Conservation (phyloP, 352 stramenopile genomes). For the Phytophthora megakarya region DNA sequence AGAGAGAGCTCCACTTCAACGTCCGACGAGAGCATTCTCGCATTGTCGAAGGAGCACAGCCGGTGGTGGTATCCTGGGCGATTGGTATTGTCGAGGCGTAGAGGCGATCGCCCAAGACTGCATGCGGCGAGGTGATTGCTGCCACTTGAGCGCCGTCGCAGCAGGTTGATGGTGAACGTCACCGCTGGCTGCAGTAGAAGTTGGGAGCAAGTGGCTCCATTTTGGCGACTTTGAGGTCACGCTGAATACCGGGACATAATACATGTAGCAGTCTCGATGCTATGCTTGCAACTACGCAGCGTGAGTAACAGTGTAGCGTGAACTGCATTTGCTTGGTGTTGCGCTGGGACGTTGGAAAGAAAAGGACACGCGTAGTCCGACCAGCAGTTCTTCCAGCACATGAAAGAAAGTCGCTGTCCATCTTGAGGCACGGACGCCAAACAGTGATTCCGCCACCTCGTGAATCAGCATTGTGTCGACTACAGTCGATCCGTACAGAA, state of each 20-base stretch:
- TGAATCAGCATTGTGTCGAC: conserved; percentile 60
- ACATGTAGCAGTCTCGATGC: not conserved
- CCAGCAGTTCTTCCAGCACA: conserved; percentile 55
- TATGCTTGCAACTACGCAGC: not conserved
- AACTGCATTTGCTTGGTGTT: conserved; percentile 32
- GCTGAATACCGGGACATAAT: conserved; percentile 23
- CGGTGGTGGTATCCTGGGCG: conserved; percentile 7
- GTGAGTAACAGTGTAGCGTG: conserved; percentile 28
- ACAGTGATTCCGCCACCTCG: conserved; percentile 43
- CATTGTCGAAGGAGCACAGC: conserved; percentile 19
- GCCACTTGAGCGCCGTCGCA: conserved; percentile 17
- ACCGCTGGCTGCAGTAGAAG: conserved; percentile 53
- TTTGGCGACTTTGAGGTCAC: conserved; percentile 51
- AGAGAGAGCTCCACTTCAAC: conserved; percentile 18
- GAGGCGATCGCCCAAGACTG: conserved; percentile 4
- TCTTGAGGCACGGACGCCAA: conserved; percentile 39
- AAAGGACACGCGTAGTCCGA: conserved; percentile 57
- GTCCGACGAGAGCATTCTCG: conserved; percentile 8
- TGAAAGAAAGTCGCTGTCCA: conserved; percentile 41
- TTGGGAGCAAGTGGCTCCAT: conserved; percentile 48
- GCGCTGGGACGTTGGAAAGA: conserved; percentile 41
- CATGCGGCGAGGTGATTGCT: not conserved
- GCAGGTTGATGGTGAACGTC: conserved; percentile 40
- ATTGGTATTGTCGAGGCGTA: conserved; percentile 8
- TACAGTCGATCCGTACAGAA: conserved; percentile 37